These are phyloP conservation scores for Cicer chorassanicum DNA, from an alignment of 306 rosid species.

Conservation along the genomic window DNA sequence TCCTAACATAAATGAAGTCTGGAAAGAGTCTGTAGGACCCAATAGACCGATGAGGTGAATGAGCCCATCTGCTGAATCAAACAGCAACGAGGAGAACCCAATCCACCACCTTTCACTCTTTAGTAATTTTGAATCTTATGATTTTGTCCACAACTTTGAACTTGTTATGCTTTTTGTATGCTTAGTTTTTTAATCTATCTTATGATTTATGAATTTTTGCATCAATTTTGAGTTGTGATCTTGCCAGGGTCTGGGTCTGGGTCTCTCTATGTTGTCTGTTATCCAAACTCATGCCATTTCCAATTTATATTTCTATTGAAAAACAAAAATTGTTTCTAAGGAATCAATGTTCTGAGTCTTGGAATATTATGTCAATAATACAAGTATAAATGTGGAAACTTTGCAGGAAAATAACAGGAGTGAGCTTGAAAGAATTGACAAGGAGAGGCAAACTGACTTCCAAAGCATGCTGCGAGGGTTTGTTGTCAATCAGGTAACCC, in stretches of 20 bases:
- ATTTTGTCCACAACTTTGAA: not conserved
- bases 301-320: conserved; percentile 31
- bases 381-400: conserved; percentile 21
- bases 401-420: conserved; percentile 53
- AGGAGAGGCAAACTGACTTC: conserved; percentile 52
- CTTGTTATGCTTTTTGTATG: not conserved
- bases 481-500: conserved; percentile 52
- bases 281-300: not conserved
- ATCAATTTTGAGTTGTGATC: not conserved
- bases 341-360: conserved; percentile 2
- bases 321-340: not conserved
- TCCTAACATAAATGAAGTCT: not conserved
- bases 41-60: not conserved
- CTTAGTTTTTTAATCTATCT: not conserved
- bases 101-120: conserved; percentile 14
- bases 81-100: not conserved
- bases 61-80: not conserved
- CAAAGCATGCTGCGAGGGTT: conserved; percentile 54
- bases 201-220: not conserved
- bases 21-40: not conserved
- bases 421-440: conserved; percentile 56
- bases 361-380: conserved; percentile 29
- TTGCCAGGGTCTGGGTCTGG: not conserved
- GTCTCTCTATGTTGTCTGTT: not conserved
- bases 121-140: conserved; percentile 4